phyloP scores from a whole-genome alignment of 1,284 basidiomycete species.

The Vanrija sp. region DNA sequence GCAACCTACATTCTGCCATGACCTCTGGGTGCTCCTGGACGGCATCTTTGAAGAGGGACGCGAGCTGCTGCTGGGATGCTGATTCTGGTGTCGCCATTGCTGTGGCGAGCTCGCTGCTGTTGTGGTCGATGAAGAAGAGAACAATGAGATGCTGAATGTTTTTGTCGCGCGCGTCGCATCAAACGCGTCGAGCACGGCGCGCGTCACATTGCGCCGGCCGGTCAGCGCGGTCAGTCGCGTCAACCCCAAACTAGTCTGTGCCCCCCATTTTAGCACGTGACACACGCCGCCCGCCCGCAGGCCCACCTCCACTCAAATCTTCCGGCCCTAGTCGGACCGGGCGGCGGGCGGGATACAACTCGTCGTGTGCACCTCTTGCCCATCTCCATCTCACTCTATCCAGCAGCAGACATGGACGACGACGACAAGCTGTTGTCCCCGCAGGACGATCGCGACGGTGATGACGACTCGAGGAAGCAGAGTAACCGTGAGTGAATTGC shows the following conservation, averaged over 20 bases:
- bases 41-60: constrained; percentile 30
- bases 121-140: background rate
- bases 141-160: background rate
- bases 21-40: constrained; percentile 40
- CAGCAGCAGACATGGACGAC: background rate
- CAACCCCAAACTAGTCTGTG: too few relatives aligned
- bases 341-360: too few relatives aligned
- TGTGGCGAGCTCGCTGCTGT: too few relatives aligned
- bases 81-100: too few relatives aligned
- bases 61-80: constrained; percentile 19
- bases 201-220: too few relatives aligned
- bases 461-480: constrained; percentile 17
- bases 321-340: too few relatives aligned
- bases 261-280: too few relatives aligned
- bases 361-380: background rate
- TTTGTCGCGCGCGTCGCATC: background rate
- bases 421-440: background rate
- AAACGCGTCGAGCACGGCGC: background rate
- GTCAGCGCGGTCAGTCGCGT: too few relatives aligned
- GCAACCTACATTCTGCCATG: constrained; percentile 41
- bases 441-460: constrained; percentile 5
- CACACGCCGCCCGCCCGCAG: too few relatives aligned
- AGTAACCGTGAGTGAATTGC: background rate
- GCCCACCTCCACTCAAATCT: too few relatives aligned
- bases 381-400: background rate